phyloP scores from a whole-genome alignment of 257 asterid species.

The Mitragyna speciosa region DNA sequence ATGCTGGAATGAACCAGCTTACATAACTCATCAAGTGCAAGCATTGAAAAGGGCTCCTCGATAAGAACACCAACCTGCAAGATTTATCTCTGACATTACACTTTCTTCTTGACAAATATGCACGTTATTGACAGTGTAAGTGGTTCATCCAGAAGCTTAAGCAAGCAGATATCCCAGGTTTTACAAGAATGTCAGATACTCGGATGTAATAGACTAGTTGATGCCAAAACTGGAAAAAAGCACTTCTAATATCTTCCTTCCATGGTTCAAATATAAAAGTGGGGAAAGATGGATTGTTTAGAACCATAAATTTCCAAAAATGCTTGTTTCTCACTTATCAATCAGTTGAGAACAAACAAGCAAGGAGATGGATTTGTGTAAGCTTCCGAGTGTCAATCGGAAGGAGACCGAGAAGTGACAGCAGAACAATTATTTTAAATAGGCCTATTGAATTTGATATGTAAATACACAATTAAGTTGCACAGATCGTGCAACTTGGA shows the following conservation, averaged over 20 bases:
- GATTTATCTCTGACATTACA: not conserved
- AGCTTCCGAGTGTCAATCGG: not conserved
- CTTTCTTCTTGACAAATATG: not conserved
- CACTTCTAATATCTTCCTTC: not conserved
- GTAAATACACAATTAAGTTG: not conserved
- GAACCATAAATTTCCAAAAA: not conserved
- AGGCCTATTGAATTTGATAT: too few relatives aligned
- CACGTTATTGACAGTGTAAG: not conserved
- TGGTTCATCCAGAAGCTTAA: not conserved
- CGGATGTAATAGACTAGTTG: not conserved
- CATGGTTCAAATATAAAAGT: not conserved
- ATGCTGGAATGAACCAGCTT: constrained; percentile 47
- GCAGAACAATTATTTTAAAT: too few relatives aligned
- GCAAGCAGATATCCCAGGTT: not conserved
- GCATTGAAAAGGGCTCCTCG: constrained; percentile 97
- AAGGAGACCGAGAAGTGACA: not conserved
- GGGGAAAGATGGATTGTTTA: not conserved
- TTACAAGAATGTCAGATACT: not conserved
- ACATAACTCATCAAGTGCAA: constrained; percentile 90
- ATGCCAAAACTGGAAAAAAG: not conserved
- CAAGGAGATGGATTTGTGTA: not conserved
- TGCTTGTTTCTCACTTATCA: not conserved
- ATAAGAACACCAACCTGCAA: constrained; percentile 93
- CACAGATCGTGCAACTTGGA: not conserved
- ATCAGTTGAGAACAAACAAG: not conserved